Evolutionary conservation across 1,284 basidiomycete species (phyloP), one percentile per base, ranked within the genome.

Genomic region (Leccinum griseonigrum): DNA sequence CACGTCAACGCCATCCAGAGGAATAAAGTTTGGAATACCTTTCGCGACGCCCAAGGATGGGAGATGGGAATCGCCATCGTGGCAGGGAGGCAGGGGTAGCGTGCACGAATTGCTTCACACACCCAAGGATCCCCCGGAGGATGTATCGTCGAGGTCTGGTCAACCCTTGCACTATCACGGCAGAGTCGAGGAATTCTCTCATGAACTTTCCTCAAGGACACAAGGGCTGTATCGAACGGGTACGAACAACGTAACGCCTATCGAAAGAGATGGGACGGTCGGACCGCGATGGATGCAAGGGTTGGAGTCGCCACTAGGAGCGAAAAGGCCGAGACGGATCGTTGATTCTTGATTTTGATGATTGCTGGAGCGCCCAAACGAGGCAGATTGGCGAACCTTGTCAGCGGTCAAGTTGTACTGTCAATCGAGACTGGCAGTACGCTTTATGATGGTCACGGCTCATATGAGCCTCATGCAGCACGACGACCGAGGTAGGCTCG

Each of bases 1-100:
- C 8, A 85, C 85, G 18, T 87, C 87, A 22, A 91, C 88, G 5
- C 88, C 88, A 1, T 90, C 88, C 22, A 78, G 88, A 56, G 87
- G 88, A 4, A 84, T 88, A 66, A 82, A 77, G 67, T 83, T 89
- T 63, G 78, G 79, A 31, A 77, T 75, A 6, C 75, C 80, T 4
- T 86, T 87, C 63, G 77, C 81, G 34, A 88, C 86, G 16, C 87
- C 87, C 13, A 88, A 86, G 69, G 78, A 77, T 53, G 78, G 74
- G 38, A 65, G 75, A 43, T 83, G 82, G 82, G 71, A 78, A 3
- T 57, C 60, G 28, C 48, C 60, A 36, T 43, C 59, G 3, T 70
- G 63, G 63, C 69, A 61, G 4, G 70, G 68, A 50, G 60, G 57
- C 59, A 70, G 70, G 61, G 69, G 73, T 31, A 74, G 78, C 40